Evolutionary conservation across 2,329 filamentous ascomycete species (phyloP), one percentile per base, ranked within the genome.

Genomic region (Pseudomassariella vexata): DNA sequence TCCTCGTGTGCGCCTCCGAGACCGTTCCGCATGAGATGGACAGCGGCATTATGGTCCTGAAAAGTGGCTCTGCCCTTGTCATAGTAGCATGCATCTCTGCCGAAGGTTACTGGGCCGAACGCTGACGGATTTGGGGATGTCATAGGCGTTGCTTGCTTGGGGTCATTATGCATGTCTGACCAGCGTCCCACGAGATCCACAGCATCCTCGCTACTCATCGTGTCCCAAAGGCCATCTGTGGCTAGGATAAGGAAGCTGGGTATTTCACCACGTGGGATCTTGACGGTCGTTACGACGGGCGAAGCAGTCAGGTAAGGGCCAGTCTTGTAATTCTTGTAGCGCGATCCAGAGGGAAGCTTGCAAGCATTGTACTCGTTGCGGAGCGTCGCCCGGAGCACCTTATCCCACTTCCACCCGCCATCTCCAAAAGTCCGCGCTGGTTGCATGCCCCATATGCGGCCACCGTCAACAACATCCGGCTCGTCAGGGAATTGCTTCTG

Each of bases 11-110:
- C 80, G 5, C 86, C 86, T 23, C 86, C 86, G 10, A 92, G 71
- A 1, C 84, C 84, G 49, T 92, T 94, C 40, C 85, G 76, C 24
- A 88, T 74, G 23, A 92, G 68, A 56, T 90, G 86, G 1, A 86
- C 88, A 0, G 85, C 85, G 5, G 76, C 85, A 47, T 88, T 92
- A 53, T 82, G 80, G 50, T 92, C 85, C 52, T 86, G 78, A 4
- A 87, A 76, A 1, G 84, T 77, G 39, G 87, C 86, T 30, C 82
- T 72, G 42, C 74, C 70, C 35, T 76, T 70, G 25, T 51, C 47
- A 32, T 49, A 52, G 25, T 37, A 32, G 39, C 48, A 52, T 29
- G 40, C 40, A 35, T 42, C 36, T 39, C 39, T 39, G 8, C 52
- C 50, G 5, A 51, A 36, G 1, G 52, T 24, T 19, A 41, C 40